These are phyloP conservation scores for Diplogelasinospora grovesii DNA, from an alignment of 495 filamentous ascomycete species.

Conservation along the genomic window DNA sequence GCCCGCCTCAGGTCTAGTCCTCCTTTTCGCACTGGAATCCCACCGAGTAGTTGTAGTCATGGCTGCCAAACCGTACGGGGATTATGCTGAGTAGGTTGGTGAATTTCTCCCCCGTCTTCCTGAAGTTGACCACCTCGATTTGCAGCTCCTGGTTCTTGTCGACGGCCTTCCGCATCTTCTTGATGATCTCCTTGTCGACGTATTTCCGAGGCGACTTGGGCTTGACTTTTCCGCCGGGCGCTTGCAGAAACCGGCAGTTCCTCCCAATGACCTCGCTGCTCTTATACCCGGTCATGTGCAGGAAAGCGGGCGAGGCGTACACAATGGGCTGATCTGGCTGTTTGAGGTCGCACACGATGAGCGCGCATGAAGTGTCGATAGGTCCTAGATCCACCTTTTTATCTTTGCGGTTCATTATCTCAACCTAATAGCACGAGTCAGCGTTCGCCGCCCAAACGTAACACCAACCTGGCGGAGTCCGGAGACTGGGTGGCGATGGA, in stretches of 20 bases:
- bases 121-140: constrained; percentile 43
- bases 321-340: constrained; percentile 41
- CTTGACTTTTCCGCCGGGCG: constrained; percentile 28
- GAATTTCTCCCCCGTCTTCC: constrained; percentile 40
- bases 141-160: constrained; percentile 33
- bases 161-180: constrained; percentile 35
- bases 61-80: constrained; percentile 25
- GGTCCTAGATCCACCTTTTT: constrained; percentile 38
- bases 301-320: constrained; percentile 41
- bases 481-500: not conserved
- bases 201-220: constrained; percentile 24
- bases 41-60: constrained; percentile 27
- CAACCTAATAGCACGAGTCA: constrained; percentile 22
- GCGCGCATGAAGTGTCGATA: constrained; percentile 41
- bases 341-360: constrained; percentile 42
- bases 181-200: constrained; percentile 29
- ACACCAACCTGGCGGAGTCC: not conserved
- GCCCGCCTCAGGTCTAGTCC: too few species aligned
- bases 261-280: constrained; percentile 33
- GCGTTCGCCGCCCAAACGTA: not conserved
- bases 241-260: constrained; percentile 51
- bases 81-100: constrained; percentile 42
- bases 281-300: constrained; percentile 39
- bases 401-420: constrained; percentile 34
- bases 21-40: constrained; percentile 43